phyloP scores from a whole-genome alignment of 129 eudicot genomes.

The Solidago caesia region DNA sequence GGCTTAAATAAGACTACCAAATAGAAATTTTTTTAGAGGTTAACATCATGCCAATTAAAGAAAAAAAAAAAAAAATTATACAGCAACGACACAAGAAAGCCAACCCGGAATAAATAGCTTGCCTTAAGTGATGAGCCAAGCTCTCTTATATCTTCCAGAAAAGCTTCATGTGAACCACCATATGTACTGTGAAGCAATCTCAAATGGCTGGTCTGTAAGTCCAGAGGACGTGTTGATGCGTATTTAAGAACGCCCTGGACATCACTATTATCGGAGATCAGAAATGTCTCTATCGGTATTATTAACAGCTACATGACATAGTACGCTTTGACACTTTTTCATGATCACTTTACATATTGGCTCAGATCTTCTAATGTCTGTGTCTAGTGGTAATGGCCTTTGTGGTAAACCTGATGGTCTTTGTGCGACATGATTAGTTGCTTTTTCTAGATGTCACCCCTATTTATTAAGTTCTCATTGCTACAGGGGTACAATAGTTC shows the following conservation, averaged over 20 bases:
- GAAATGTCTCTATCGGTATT: constrained; percentile 27
- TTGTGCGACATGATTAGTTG: not conserved
- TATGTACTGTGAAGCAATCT: constrained; percentile 53
- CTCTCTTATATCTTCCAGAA: constrained; percentile 55
- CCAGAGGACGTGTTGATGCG: constrained; percentile 45
- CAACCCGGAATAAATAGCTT: not conserved
- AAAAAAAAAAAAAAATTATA: not conserved
- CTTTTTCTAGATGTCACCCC: constrained; percentile 14
- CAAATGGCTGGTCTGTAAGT: constrained; percentile 46
- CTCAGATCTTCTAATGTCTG: constrained; percentile 20
- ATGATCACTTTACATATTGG: constrained; percentile 36
- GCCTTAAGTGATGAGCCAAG: constrained; percentile 21
- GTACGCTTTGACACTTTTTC: constrained; percentile 42
- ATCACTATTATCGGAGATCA: constrained; percentile 30
- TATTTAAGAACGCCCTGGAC: constrained; percentile 31
- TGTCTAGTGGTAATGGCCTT: constrained; percentile 22
- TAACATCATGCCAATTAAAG: not conserved
- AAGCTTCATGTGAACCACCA: constrained; percentile 59
- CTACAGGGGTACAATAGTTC: too few species aligned
- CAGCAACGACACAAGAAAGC: not conserved
- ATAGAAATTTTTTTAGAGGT: constrained; percentile 12
- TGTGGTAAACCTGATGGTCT: constrained; percentile 10
- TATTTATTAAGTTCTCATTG: too few species aligned
- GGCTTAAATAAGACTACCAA: constrained; percentile 6
- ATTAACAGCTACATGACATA: constrained; percentile 40